phyloP scores from a whole-genome alignment of 2,329 filamentous ascomycete genomes.

The Diaporthe ampelina region DNA sequence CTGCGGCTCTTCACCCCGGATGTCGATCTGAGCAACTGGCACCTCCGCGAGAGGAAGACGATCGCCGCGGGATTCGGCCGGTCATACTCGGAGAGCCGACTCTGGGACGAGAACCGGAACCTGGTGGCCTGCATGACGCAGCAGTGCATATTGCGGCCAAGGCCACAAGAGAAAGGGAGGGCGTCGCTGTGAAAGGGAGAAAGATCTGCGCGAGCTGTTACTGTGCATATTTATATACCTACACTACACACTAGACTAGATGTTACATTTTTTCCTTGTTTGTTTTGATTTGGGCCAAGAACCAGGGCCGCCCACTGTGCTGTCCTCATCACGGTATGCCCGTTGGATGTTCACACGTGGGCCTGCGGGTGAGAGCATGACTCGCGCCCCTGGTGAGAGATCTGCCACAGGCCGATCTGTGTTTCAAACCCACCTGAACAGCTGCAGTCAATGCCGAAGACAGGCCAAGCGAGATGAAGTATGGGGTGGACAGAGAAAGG shows the following conservation, averaged over 20 bases:
- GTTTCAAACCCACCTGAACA: slow-evolving; percentile 21
- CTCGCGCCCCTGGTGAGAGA: slow-evolving; percentile 23
- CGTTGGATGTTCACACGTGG: slow-evolving; percentile 20
- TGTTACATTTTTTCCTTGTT: background rate
- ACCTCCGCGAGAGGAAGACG: slow-evolving; percentile 57
- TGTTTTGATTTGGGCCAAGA: background rate
- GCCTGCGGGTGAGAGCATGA: slow-evolving; percentile 11
- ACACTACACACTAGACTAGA: background rate
- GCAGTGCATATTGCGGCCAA: slow-evolving; percentile 55
- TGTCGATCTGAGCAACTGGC: slow-evolving; percentile 57
- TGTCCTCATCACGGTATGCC: slow-evolving; percentile 29
- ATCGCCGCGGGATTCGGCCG: slow-evolving; percentile 56
- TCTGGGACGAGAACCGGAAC: slow-evolving; percentile 60
- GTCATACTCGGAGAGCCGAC: slow-evolving; percentile 58
- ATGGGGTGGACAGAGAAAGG: slow-evolving; percentile 27
- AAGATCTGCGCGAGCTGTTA: background rate
- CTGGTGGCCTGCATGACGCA: slow-evolving; percentile 64
- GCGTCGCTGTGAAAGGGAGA: slow-evolving; percentile 4
- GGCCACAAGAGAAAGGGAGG: slow-evolving; percentile 25
- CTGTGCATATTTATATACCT: slow-evolving; percentile 27
- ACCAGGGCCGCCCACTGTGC: background rate
- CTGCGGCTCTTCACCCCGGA: slow-evolving; percentile 57
- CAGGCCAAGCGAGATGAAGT: slow-evolving; percentile 29
- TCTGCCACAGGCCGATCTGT: slow-evolving; percentile 28
- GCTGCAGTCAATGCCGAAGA: slow-evolving; percentile 25